Conservation (phyloP, 2,329 filamentous ascomycete species). For the Colletotrichum cereale region DNA sequence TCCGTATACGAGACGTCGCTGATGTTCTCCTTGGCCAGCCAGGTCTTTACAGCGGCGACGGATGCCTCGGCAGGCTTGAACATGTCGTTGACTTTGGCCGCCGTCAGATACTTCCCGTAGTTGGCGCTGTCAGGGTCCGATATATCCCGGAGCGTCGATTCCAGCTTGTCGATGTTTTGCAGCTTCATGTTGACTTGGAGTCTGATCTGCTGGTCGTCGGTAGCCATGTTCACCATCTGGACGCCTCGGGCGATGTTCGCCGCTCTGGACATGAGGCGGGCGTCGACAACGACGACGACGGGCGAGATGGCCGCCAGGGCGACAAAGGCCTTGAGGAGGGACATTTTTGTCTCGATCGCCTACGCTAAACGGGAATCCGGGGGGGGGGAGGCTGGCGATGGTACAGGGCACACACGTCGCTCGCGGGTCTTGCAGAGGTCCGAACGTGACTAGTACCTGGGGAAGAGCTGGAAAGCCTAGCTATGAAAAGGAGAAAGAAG, state of each 20-base stretch:
- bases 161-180: constrained; percentile 45
- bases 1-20: constrained; percentile 39
- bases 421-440: constrained; percentile 22
- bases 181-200: constrained; percentile 43
- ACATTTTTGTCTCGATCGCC: constrained; percentile 19
- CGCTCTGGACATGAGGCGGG: constrained; percentile 41
- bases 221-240: constrained; percentile 35
- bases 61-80: constrained; percentile 44
- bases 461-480: not conserved
- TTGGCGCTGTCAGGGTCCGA: constrained; percentile 45
- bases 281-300: constrained; percentile 32
- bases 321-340: constrained; percentile 29
- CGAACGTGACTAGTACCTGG: not conserved
- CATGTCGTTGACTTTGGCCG: constrained; percentile 43
- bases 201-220: constrained; percentile 39
- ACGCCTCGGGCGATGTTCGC: constrained; percentile 35
- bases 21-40: constrained; percentile 42
- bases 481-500: not conserved
- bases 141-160: constrained; percentile 44
- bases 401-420: constrained; percentile 3
- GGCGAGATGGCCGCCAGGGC: constrained; percentile 31
- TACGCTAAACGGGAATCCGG: constrained; percentile 4
- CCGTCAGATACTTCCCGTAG: constrained; percentile 46
- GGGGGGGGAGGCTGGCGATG: not conserved
- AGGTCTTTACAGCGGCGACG: constrained; percentile 42